Base-by-base conservation (phyloP, 805 yeast species). In the Hanseniaspora valbyensis region DNA sequence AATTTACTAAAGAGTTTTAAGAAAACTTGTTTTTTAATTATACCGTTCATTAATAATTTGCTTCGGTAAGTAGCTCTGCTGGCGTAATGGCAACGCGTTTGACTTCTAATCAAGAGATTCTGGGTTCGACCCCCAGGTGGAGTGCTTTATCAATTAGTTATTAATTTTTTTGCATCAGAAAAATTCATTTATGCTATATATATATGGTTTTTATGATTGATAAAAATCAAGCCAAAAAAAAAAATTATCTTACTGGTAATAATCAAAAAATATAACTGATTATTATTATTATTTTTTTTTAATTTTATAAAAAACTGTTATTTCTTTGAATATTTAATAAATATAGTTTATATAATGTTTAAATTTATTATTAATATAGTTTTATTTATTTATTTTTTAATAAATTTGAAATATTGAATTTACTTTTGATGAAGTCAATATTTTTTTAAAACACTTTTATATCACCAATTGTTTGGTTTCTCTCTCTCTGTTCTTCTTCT, bases 61-160 rank as follows among this genome's bases (percentile, higher is more conserved):
- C 36, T 9, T 42, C 33, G 41, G 51, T 39, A 50, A 46, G 49
- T 45, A 63, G 74, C 74, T 70, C 67, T 73, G 69, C 71, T 70
- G 74, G 74, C 74, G 74, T 70, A 70, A 70, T 70, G 74, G 74
- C 74, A 70, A 70, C 74, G 74, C 74, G 74, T 70, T 73, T 70
- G 74, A 70, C 74, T 70, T 70, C 74, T 69, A 70, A 70, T 70
- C 74, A 70, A 73, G 69, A 70, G 74, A 70, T 70, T 70, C 72
- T 67, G 74, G 74, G 74, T 70, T 70, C 74, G 74, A 70, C 74
- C 74, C 74, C 73, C 74, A 66, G 72, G 70, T 69, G 69, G 73
- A 70, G 74, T 69, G 72, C 66, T 62, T 50, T 43, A 30, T 30
- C 32, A 36, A 61, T 54, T 61, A 56, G 41, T 52, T 52, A 49